A percentile compares a stretch with the other conserved stretches of the same genome.
Conservation (phyloP, 2,329 filamentous ascomycete genomes). For the Sclerotinia subarctica region DNA sequence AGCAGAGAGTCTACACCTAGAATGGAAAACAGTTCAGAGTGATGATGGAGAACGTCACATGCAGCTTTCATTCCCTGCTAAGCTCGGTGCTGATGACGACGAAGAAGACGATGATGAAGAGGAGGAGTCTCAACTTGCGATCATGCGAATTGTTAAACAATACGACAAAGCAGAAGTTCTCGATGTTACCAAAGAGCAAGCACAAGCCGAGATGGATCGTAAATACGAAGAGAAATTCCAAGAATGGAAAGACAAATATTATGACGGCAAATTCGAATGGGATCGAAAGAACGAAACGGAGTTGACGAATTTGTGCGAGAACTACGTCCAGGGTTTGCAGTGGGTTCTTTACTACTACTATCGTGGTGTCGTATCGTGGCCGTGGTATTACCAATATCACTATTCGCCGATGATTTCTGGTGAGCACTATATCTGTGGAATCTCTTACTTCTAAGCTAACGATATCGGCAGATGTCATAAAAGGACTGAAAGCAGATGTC, state of each 20-base stretch:
- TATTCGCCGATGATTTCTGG: constrained; percentile 95
- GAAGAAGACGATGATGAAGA: constrained; percentile 65
- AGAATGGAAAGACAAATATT: constrained; percentile 94
- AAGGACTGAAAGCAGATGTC: constrained; percentile 80
- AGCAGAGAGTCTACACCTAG: constrained; percentile 64
- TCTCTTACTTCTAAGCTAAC: constrained; percentile 27
- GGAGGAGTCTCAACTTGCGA: constrained; percentile 78
- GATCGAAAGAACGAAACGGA: constrained; percentile 75
- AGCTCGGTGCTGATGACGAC: constrained; percentile 49
- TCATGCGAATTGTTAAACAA: constrained; percentile 79
- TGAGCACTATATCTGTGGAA: constrained; percentile 39
- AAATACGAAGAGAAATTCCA: constrained; percentile 89
- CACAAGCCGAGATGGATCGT: constrained; percentile 72
- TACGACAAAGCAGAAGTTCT: constrained; percentile 89
- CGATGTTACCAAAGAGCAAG: constrained; percentile 75
- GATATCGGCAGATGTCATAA: constrained; percentile 68
- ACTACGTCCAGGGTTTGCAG: constrained; percentile 95
- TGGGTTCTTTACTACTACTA: constrained; percentile 99
- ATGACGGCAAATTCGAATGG: constrained; percentile 88
- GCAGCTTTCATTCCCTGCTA: constrained; percentile 55
- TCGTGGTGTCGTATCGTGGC: constrained; percentile 93
- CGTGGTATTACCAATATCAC: constrained; percentile 96
- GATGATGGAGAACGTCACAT: constrained; percentile 65
- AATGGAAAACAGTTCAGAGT: constrained; percentile 62
- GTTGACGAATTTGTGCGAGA: constrained; percentile 79